Evolutionary conservation across 192 early-diverging fungal species (phyloP).

Genomic region (Entophlyctis luteolus): DNA sequence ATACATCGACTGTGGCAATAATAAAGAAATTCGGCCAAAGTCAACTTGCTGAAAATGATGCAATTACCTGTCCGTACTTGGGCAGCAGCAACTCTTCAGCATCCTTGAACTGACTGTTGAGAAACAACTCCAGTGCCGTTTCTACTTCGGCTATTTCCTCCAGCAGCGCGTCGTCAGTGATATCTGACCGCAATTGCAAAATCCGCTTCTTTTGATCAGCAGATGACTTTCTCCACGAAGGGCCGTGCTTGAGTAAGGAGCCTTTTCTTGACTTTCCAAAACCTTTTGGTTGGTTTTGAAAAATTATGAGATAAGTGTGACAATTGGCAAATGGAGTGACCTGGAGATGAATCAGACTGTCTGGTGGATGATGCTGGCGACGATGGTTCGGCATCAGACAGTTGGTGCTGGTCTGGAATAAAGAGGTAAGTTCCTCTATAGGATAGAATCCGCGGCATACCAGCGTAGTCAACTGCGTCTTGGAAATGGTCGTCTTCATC

Average conservation of each 20-base stretch:
- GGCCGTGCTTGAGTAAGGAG: no score
- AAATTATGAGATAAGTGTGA: no score
- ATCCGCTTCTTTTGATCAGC: slow-evolving; percentile 5
- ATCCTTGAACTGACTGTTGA: slow-evolving; percentile 70
- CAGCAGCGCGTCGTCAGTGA: slow-evolving; percentile 21
- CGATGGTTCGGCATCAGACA: no score
- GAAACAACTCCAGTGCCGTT: slow-evolving; percentile 67
- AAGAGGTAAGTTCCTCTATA: no score
- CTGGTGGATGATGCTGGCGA: no score
- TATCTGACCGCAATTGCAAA: background rate
- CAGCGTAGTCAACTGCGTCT: slow-evolving; percentile 12
- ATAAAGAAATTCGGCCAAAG: background rate
- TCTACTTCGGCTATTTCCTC: slow-evolving; percentile 57
- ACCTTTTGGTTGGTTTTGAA: no score
- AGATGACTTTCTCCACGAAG: no score
- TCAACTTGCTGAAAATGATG: background rate
- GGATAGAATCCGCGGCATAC: no score
- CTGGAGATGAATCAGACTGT: no score
- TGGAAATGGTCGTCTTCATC: slow-evolving; percentile 13
- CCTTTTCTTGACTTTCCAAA: no score
- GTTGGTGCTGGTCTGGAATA: no score
- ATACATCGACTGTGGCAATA: slow-evolving; percentile 52
- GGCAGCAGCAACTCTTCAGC: slow-evolving; percentile 55
- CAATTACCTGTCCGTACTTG: slow-evolving; percentile 32
- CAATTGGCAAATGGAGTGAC: no score